Evolutionary conservation across 495 filamentous ascomycete genomes (phyloP).

Genomic region (Lepraria neglecta): DNA sequence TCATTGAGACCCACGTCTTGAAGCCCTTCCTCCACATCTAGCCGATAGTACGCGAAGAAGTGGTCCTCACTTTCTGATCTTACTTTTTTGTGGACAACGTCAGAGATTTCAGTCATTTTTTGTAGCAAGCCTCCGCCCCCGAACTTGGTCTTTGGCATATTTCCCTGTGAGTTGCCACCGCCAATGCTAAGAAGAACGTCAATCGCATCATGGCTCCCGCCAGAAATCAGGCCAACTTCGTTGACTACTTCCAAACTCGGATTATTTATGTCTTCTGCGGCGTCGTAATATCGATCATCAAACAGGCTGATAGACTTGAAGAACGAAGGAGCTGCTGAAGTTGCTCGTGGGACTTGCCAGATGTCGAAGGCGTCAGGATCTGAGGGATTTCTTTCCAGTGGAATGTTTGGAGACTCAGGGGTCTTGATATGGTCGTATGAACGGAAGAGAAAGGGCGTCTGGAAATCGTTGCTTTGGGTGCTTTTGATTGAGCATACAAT

Average conservation of each 20-base stretch:
- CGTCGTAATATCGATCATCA: conserved; percentile 3
- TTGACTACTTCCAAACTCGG: conserved; percentile 2
- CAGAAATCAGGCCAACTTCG: not conserved
- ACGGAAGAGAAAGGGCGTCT: not conserved
- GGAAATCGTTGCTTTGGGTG: not conserved
- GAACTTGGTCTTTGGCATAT: not conserved
- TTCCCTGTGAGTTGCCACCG: not conserved
- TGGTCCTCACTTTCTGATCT: not conserved
- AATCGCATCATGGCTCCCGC: not conserved
- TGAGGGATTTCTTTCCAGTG: not conserved
- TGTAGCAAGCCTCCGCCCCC: not conserved
- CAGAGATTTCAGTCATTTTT: not conserved
- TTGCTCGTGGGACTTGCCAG: conserved; percentile 4
- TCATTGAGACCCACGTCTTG: conserved; percentile 37
- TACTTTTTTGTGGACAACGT: not conserved
- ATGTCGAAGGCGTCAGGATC: not conserved
- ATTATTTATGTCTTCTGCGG: not conserved
- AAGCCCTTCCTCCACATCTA: conserved; percentile 42
- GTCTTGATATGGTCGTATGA: conserved; percentile 6
- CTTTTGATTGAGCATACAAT: conserved; percentile 6
- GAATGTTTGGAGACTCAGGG: not conserved
- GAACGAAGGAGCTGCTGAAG: conserved; percentile 7
- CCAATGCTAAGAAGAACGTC: conserved; percentile 10
- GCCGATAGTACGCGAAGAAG: conserved; percentile 34
- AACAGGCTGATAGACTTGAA: not conserved